These are phyloP conservation scores for Barnettozyma pratensis DNA, from an alignment of 805 yeast species.

Conservation along the genomic window DNA sequence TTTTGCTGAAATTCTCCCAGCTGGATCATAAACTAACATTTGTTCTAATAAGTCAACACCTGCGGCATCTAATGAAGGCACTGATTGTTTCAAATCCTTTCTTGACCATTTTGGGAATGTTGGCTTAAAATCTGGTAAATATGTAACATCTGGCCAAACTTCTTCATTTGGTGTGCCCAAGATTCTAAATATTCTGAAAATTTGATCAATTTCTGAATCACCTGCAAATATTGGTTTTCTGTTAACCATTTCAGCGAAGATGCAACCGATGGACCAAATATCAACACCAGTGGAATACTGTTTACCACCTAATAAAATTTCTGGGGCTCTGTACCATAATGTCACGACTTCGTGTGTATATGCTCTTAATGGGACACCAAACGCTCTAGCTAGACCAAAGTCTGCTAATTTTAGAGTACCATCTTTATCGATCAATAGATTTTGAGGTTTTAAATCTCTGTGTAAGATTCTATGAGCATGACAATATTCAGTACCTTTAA, in stretches of 20 bases:
- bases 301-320: conserved; percentile 89
- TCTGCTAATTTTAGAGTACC: conserved; percentile 90
- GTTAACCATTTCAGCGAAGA: conserved; percentile 96
- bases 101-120: conserved; percentile 89
- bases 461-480: conserved; percentile 93
- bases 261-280: conserved; percentile 98
- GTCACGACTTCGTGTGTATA: conserved; percentile 98
- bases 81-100: conserved; percentile 62
- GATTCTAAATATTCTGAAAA: conserved; percentile 85
- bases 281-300: conserved; percentile 98
- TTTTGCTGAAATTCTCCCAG: conserved; percentile 88
- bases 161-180: conserved; percentile 94
- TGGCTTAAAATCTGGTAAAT: conserved; percentile 88
- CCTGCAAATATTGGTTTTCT: conserved; percentile 96
- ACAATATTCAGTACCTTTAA: conserved; percentile 88
- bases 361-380: conserved; percentile 94
- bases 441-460: conserved; percentile 95
- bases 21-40: conserved; percentile 87
- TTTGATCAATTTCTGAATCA: conserved; percentile 95
- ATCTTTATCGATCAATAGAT: conserved; percentile 88
- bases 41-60: conserved; percentile 81
- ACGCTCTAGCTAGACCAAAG: conserved; percentile 95
- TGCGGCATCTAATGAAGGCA: conserved; percentile 73
- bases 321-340: conserved; percentile 96
- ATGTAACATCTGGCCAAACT: conserved; percentile 89